Evolutionary conservation across 805 yeast genomes (phyloP).

Genomic region (Suhomyces faveliae): DNA sequence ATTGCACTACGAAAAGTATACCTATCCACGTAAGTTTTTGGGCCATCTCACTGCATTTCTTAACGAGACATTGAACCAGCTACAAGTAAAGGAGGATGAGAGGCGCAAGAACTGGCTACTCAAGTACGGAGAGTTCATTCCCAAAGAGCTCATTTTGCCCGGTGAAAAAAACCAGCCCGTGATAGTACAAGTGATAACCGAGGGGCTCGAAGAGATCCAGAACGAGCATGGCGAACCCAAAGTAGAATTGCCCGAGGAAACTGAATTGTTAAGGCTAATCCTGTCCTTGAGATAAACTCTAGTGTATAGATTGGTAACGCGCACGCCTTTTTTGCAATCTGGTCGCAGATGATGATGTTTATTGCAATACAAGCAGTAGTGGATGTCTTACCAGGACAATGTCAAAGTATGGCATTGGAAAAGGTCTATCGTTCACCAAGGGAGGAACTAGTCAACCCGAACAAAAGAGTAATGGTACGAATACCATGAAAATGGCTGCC

Average conservation of each 20-base stretch:
- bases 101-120: slow-evolving; percentile 37
- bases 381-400: background rate
- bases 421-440: slow-evolving; percentile 12
- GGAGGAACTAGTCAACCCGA: background rate
- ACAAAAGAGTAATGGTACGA: background rate
- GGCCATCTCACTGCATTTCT: slow-evolving; percentile 31
- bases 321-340: slow-evolving; percentile 2
- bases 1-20: slow-evolving; percentile 38
- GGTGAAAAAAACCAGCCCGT: slow-evolving; percentile 37
- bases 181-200: slow-evolving; percentile 42
- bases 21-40: slow-evolving; percentile 37
- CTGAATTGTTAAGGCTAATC: slow-evolving; percentile 23
- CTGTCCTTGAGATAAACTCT: background rate
- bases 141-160: slow-evolving; percentile 38
- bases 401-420: slow-evolving; percentile 5
- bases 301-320: background rate
- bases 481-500: slow-evolving; percentile 3
- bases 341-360: background rate
- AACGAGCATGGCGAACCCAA: slow-evolving; percentile 8
- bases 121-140: slow-evolving; percentile 41
- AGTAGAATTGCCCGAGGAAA: slow-evolving; percentile 18
- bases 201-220: slow-evolving; percentile 33
- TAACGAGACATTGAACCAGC: slow-evolving; percentile 27
- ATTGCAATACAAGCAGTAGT: background rate
- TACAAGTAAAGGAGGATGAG: slow-evolving; percentile 35